Base-by-base conservation (phyloP, 192 early-diverging fungal genomes). In the Backusella sp. region DNA sequence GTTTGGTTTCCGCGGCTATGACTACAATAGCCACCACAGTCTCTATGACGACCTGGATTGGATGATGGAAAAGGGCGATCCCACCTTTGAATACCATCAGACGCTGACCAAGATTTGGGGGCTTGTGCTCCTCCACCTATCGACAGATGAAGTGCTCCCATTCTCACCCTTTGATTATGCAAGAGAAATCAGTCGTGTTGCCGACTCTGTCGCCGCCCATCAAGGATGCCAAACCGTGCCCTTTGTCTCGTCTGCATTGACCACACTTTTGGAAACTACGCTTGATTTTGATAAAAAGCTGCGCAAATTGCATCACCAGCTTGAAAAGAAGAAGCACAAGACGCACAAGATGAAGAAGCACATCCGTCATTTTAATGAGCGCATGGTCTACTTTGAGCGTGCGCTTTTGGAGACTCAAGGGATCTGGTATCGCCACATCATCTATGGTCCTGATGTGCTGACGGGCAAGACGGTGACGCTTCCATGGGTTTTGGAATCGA, bases 371-470 rank as follows among this genome's bases (percentile, higher is more conserved):
- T 77, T 84, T 28, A 90, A 91, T 70, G 85, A 86, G 46, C 77
- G 83, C 12, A 39, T 81, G 5, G 76, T 71, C 8, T 32, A 74
- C 15, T 82, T 89, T n/a, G 90, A 91, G 74, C 79, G 84, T n/a
- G 82, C 82, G 32, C 86, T 91, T 53, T 75, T 88, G 30, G 84
- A 87, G 15, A 78, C 81, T 5, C 78, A 82, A 34, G 90, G 89
- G 26, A 80, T 89, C 28, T 91, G 90, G 90, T 89, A 82, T 76
- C 84, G 86, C 30, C 90, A 91, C 37, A 76, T 82, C 8, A 66
- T 91, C 1, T 79, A 84, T 44, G 80, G 83, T 0, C 90, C 90
- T 3, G 88, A 83, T 7, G 65, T 76, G 6, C 83, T 73, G 80
- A 67, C 74, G 4, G 74, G 88, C 1, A 21, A 21, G 30, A 36